Conservation (phyloP, 768 basidiomycete species). For the Tricholomella constricta region DNA sequence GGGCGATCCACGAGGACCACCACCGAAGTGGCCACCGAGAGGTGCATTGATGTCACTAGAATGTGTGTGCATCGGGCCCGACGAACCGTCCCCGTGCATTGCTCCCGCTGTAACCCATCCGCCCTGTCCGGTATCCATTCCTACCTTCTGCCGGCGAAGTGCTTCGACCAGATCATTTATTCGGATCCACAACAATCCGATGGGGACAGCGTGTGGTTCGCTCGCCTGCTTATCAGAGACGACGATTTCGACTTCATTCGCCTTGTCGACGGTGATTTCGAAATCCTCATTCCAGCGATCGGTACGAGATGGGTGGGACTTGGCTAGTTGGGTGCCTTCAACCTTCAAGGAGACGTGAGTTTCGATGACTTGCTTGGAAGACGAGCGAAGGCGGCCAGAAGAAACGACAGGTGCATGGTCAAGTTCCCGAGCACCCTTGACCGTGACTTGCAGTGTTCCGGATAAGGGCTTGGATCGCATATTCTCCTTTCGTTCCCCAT, state of each 20-base stretch:
- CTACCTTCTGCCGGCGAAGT: slow-evolving; percentile 87
- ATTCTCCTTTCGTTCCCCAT: slow-evolving; percentile 90
- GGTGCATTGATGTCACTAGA: slow-evolving; percentile 50
- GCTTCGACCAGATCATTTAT: slow-evolving; percentile 95
- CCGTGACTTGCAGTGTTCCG: slow-evolving; percentile 85
- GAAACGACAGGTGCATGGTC: slow-evolving; percentile 86
- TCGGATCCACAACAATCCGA: slow-evolving; percentile 93
- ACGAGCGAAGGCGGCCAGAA: slow-evolving; percentile 61
- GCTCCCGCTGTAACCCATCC: slow-evolving; percentile 97
- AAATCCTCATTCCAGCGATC: slow-evolving; percentile 99
- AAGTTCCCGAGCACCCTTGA: slow-evolving; percentile 90
- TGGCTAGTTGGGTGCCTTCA: slow-evolving; percentile 91
- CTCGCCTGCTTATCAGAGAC: slow-evolving; percentile 91
- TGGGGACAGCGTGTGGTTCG: slow-evolving; percentile 80
- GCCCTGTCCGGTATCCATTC: slow-evolving; percentile 81
- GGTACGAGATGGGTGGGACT: slow-evolving; percentile 89
- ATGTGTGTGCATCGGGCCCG: slow-evolving; percentile 33
- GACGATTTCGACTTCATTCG: slow-evolving; percentile 96
- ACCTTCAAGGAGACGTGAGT: slow-evolving; percentile 94
- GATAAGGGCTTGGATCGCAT: slow-evolving; percentile 92
- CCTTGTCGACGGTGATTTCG: slow-evolving; percentile 95
- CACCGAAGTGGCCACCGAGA: slow-evolving; percentile 48
- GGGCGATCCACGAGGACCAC: slow-evolving; percentile 40
- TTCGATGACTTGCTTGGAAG: slow-evolving; percentile 79
- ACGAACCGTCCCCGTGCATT: slow-evolving; percentile 65